Conservation (phyloP, 2,329 filamentous ascomycete species). For the Fusarium succisae region DNA sequence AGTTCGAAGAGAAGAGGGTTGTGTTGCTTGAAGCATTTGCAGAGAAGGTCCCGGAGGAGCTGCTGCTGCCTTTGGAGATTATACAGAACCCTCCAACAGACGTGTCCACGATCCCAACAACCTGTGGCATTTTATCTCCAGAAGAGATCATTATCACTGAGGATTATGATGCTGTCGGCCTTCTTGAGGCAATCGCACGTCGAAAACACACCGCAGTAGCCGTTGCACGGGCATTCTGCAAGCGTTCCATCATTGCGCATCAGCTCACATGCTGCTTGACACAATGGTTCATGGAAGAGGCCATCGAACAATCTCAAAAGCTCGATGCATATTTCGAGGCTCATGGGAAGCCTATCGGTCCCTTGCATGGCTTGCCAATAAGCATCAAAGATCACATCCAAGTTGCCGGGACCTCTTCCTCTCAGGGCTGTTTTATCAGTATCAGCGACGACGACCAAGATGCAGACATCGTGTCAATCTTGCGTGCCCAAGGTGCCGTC, state of each 20-base stretch:
- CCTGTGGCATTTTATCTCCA: neutral
- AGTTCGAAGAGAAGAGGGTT: slow-evolving; percentile 38
- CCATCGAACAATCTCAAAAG: slow-evolving; percentile 6
- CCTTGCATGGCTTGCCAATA: slow-evolving; percentile 30
- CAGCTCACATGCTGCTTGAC: slow-evolving; percentile 34
- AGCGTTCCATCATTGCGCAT: slow-evolving; percentile 28
- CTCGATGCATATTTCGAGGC: slow-evolving; percentile 20
- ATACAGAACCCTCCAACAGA: slow-evolving; percentile 3
- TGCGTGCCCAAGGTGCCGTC: slow-evolving; percentile 69
- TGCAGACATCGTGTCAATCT: slow-evolving; percentile 58
- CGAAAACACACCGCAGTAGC: neutral
- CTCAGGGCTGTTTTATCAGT: slow-evolving; percentile 15
- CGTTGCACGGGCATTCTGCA: slow-evolving; percentile 24
- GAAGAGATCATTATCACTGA: slow-evolving; percentile 8
- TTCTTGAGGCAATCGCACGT: neutral
- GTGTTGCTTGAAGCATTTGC: slow-evolving; percentile 45
- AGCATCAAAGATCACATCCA: slow-evolving; percentile 36
- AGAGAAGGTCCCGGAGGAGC: slow-evolving; percentile 44
- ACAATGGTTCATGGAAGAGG: slow-evolving; percentile 32
- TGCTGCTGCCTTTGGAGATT: slow-evolving; percentile 41
- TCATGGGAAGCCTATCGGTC: neutral
- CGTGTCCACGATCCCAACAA: neutral
- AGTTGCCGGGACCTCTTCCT: slow-evolving; percentile 13
- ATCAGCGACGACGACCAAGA: slow-evolving; percentile 22
- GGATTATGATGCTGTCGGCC: neutral